These are phyloP conservation scores for Aspergillaceae sp. DNA, from an alignment of 2,329 filamentous ascomycete species.

Conservation along the genomic window DNA sequence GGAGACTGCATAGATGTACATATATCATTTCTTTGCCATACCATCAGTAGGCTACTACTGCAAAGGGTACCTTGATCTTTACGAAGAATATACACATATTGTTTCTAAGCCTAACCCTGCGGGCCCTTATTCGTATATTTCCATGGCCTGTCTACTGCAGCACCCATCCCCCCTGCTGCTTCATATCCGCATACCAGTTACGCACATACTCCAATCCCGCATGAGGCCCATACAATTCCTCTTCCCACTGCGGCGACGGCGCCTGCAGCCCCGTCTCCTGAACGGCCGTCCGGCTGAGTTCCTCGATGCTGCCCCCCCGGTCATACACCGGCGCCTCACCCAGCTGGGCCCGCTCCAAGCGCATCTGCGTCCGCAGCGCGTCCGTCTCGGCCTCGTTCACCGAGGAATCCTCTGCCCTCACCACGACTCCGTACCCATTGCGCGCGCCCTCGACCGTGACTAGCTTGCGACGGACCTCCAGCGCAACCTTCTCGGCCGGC, in stretches of 20 bases:
- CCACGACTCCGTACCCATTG: conserved; percentile 40
- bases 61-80: too few relatives aligned
- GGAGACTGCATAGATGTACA: conserved; percentile 8
- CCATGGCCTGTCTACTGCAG: too few relatives aligned
- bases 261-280: conserved; percentile 37
- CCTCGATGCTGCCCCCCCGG: conserved; percentile 35
- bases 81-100: too few relatives aligned
- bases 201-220: conserved; percentile 36
- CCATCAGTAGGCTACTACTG: too few relatives aligned
- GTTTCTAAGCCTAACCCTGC: too few relatives aligned
- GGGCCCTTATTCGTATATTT: too few relatives aligned
- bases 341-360: conserved; percentile 9
- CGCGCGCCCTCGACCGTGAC: conserved; percentile 37
- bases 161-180: neutral
- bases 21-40: too few relatives aligned
- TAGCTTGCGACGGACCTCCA: conserved; percentile 39
- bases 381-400: conserved; percentile 32
- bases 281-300: conserved; percentile 29
- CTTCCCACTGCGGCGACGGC: conserved; percentile 38
- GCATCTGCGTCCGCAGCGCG: conserved; percentile 26
- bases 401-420: conserved; percentile 26
- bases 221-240: conserved; percentile 40
- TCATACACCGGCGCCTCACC: conserved; percentile 27
- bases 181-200: conserved; percentile 29
- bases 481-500: conserved; percentile 36